Evolutionary conservation across 202 grass and related monocot genomes (phyloP), one percentile per base, ranked within the genome.

Genomic region (Saccharum hybrid): DNA sequence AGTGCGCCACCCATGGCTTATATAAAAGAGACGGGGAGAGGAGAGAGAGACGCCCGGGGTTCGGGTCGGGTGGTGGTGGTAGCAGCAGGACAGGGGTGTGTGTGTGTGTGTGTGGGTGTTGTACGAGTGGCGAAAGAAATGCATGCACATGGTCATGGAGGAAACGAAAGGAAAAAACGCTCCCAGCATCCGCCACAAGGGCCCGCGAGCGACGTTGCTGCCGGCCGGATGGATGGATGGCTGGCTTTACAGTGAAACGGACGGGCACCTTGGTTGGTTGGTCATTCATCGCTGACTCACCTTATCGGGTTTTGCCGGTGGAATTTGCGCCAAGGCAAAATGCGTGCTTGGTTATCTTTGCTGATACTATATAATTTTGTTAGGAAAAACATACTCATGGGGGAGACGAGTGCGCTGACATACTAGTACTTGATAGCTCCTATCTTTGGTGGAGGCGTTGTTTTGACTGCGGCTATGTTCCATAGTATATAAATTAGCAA

Each of bases 1-100:
- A 69, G 88, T 90, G 88, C 88, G 81, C 84, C 84, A 90, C 88
- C 79, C 71, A 84, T 77, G 88, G 70, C 70, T n/a, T 22, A 74
- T 87, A 87, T 90, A 90, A 84, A 90, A 71, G 75, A 19, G 63
- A 19, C 36, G 34, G 71, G 43, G 62, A 16, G 36, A 43, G 43
- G 68, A 75, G 79, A 74, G 68, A 57, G 5, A 10, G 16, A 7
- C 0, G 26, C 26, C 26, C 26, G 26, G 26, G 26, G 26, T 26
- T 26, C 26, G 26, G 26, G 26, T 26, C 26, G 26, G 26, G 26
- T 26, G 26, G 26, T 26, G 71, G 30, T 63, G 45, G 6, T 13
- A 30, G 40, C 12, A 7, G 13, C 22, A 48, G 68, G 52, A 52
- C 49, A 56, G 52, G 19, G 3, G 56, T 10, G 54, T 21, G 18